These are phyloP conservation scores for Brassica juncea DNA, from an alignment of 345 rosid genomes.

Conservation along the genomic window DNA sequence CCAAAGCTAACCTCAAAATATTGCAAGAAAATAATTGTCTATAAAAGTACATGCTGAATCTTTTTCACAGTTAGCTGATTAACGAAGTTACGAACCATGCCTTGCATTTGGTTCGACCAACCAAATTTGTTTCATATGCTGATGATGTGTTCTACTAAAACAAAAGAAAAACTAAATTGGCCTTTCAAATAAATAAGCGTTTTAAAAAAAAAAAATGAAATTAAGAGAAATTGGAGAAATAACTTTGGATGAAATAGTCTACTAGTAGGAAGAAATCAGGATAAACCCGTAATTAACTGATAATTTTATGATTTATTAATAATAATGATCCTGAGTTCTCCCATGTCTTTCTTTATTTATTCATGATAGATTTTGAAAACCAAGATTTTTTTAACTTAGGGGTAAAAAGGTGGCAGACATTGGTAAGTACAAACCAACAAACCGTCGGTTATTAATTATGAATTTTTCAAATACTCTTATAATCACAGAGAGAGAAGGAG, in stretches of 20 bases:
- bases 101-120: neutral
- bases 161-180: neutral
- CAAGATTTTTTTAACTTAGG: neutral
- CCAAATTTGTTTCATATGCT: neutral
- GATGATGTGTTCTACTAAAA: neutral
- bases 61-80: neutral
- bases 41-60: neutral
- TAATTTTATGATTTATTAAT: neutral
- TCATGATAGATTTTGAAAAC: neutral
- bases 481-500: neutral
- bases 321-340: neutral
- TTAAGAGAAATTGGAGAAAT: neutral
- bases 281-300: neutral
- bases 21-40: constrained; percentile 7
- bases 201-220: neutral
- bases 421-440: neutral
- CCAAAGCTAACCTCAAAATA: neutral
- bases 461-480: neutral
- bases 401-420: constrained; percentile 16
- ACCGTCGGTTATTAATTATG: constrained; percentile 7
- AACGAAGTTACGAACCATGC: constrained; percentile 8
- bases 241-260: neutral
- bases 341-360: neutral
- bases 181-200: neutral
- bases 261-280: neutral